Evolutionary conservation across 2,329 filamentous ascomycete genomes (phyloP).

Genomic region (Botrytis hyacinthi): DNA sequence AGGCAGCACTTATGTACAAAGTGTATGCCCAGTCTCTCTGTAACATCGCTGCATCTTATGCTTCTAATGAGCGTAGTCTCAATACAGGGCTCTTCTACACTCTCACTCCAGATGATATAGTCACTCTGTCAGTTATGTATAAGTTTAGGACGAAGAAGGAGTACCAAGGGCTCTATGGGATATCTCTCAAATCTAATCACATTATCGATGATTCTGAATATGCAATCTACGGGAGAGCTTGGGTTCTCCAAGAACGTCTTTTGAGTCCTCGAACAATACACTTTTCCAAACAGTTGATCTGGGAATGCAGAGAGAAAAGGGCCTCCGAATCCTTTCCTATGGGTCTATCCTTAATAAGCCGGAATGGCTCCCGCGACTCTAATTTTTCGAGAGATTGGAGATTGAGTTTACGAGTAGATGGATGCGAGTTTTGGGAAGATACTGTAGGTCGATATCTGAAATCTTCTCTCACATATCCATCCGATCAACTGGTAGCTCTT

Average conservation of each 20-base stretch:
- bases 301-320: neutral
- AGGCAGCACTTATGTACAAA: neutral
- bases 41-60: neutral
- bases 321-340: neutral
- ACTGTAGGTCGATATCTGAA: neutral
- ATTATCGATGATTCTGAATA: no score
- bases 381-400: neutral
- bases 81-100: neutral
- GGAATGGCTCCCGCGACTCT: no score
- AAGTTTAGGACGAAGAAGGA: neutral
- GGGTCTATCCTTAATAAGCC: neutral
- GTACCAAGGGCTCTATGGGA: fast-evolving
- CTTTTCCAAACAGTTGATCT: neutral
- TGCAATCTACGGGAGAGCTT: neutral
- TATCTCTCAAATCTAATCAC: neutral
- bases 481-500: neutral
- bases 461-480: neutral
- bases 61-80: no score
- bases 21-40: neutral
- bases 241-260: neutral
- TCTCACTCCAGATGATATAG: neutral
- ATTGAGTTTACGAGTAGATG: fast-evolving
- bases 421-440: neutral
- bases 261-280: neutral
- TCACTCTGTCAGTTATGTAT: no score